Evolutionary conservation across 2,329 filamentous ascomycete genomes (phyloP), one percentile per base, ranked within the genome.

Genomic region (Alternaria sp.): DNA sequence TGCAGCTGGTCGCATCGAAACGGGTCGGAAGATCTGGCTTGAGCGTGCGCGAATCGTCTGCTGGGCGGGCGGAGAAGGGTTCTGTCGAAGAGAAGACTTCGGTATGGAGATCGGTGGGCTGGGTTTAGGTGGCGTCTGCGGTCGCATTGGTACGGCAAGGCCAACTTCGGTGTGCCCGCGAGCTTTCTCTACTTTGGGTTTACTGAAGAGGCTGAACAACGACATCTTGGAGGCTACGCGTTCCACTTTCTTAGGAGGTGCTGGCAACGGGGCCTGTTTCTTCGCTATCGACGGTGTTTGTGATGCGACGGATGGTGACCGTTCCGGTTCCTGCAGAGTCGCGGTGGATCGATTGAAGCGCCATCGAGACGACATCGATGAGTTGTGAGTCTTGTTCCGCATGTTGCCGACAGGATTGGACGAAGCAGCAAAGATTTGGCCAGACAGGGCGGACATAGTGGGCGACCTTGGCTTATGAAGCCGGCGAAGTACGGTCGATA

Each of bases 191-290:
- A 84, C 82, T 68, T 84, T 85, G 21, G 83, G 83, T 59, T 77
- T 78, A 71, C 81, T 84, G 76, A 85, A 85, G 13, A 85, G 77
- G 59, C 77, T 81, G 76, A 85, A 85, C 11, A 85, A 70, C 28
- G 83, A 84, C 80, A 85, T 82, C 59, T 79, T 84, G n/a, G 79
- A 81, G 17, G 77, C 61, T 5, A 75, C 61, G 44, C 74, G 74
- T 59, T 79, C 77, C 11, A 77, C 63, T 53, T 75, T 79, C 7
- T 71, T 68, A 13, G 63, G 49, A n/a, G 70, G 61, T 55, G 68
- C 67, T 36, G 32, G 32, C 32, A 36, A 36, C 32, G 32, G 32
- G 32, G 32, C 32, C 32, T 36, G 32, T 53, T 75, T 79, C 7
- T 71, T 68, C 51, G 67, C 67, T 13, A 23, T 62, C 5, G 66